These are phyloP conservation scores for Peronospora belbahrii DNA, from an alignment of 352 stramenopile genomes.

Conservation along the genomic window DNA sequence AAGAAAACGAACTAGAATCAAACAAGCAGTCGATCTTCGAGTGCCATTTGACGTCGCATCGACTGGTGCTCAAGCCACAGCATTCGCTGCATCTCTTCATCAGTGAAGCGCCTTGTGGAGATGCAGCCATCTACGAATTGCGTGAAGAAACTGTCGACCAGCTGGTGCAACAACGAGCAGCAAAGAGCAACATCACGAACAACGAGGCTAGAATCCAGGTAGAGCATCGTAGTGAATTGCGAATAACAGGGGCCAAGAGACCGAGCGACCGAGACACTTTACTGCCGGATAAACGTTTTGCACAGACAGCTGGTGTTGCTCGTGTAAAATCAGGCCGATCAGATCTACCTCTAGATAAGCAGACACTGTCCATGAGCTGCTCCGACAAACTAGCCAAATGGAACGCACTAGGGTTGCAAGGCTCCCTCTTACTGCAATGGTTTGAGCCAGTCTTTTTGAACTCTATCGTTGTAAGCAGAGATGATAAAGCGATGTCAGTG, in stretches of 20 bases:
- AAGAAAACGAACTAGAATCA: conserved; percentile 10
- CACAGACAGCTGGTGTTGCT: conserved; percentile 65
- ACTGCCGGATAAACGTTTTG: conserved; percentile 39
- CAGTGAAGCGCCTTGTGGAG: conserved; percentile 89
- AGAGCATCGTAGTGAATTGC: conserved; percentile 32
- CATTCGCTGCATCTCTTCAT: conserved; percentile 88
- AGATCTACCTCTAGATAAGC: conserved; percentile 78
- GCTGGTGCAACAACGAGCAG: conserved; percentile 38
- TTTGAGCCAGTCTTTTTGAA: conserved; percentile 47
- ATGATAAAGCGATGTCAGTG: conserved; percentile 28
- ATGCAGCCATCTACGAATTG: conserved; percentile 90
- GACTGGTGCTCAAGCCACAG: conserved; percentile 42
- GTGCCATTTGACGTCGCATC: conserved; percentile 18
- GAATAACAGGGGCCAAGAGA: conserved; percentile 60
- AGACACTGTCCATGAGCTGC: conserved; percentile 90
- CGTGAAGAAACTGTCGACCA: conserved; percentile 59
- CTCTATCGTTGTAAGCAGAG: conserved; percentile 43
- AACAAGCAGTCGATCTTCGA: conserved; percentile 43
- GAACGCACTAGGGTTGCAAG: conserved; percentile 77
- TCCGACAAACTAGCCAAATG: conserved; percentile 91
- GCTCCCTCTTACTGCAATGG: conserved; percentile 55
- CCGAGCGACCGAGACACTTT: neutral
- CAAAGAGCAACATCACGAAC: neutral
- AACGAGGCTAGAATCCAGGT: conserved; percentile 3
- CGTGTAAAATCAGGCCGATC: conserved; percentile 89